These are phyloP conservation scores for Epichloe scottii DNA, from an alignment of 2,329 filamentous ascomycete genomes.

Conservation along the genomic window DNA sequence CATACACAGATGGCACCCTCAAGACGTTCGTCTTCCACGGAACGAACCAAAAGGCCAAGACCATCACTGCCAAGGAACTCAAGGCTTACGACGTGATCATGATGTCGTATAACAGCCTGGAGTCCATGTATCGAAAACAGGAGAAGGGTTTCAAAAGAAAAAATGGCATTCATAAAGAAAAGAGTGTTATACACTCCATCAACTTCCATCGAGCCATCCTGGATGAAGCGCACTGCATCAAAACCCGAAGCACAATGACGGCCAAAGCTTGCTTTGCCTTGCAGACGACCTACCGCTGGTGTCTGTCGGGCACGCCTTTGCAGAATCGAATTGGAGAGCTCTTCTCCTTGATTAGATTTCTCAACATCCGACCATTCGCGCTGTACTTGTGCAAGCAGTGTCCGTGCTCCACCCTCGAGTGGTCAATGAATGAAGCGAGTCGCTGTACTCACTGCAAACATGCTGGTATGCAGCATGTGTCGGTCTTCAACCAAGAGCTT, in stretches of 20 bases:
- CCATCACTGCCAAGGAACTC: constrained; percentile 59
- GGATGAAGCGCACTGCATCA: constrained; percentile 94
- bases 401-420: constrained; percentile 68
- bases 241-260: constrained; percentile 75
- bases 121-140: constrained; percentile 86
- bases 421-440: constrained; percentile 62
- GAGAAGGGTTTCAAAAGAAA: constrained; percentile 79
- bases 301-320: constrained; percentile 83
- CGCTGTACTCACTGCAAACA: constrained; percentile 53
- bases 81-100: constrained; percentile 85
- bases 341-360: constrained; percentile 85
- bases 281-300: constrained; percentile 84
- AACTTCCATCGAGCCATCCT: constrained; percentile 84
- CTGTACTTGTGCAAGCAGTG: constrained; percentile 91
- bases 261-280: constrained; percentile 92
- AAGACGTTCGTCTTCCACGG: constrained; percentile 88
- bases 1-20: constrained; percentile 75
- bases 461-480: constrained; percentile 30
- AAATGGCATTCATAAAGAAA: constrained; percentile 67
- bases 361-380: constrained; percentile 78
- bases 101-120: constrained; percentile 88
- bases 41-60: constrained; percentile 72
- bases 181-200: constrained; percentile 70
- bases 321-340: constrained; percentile 97
- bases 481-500: constrained; percentile 85